Conservation (phyloP, 805 yeast species). For the Pichia thaimueangensis region DNA sequence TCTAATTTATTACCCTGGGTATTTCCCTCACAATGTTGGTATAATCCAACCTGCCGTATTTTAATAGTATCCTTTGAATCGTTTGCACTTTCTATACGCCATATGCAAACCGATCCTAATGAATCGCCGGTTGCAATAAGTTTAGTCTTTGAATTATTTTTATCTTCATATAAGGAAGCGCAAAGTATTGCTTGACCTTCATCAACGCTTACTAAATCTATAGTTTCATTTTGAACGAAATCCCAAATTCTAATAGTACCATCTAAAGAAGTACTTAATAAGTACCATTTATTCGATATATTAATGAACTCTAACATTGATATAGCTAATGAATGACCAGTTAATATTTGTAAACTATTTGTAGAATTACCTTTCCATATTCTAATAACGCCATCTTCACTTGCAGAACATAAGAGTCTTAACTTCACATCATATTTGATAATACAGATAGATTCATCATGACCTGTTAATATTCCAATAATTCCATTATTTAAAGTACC, state of each 20-base stretch:
- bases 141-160: conserved; percentile 31
- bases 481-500: conserved; percentile 43
- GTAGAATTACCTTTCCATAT: conserved; percentile 68
- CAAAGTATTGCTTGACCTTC: conserved; percentile 52
- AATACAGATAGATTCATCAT: conserved; percentile 49
- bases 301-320: conserved; percentile 52
- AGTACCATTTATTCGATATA: conserved; percentile 20
- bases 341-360: conserved; percentile 41
- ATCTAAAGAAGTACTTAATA: conserved; percentile 61
- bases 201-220: conserved; percentile 31
- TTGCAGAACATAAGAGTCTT: conserved; percentile 61
- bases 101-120: conserved; percentile 51
- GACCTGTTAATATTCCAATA: conserved; percentile 55
- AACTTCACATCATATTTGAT: conserved; percentile 47
- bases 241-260: conserved; percentile 70
- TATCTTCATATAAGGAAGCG: conserved; percentile 42
- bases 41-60: conserved; percentile 17
- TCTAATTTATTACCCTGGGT: conserved; percentile 7
- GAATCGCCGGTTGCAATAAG: conserved; percentile 60
- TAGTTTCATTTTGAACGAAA: conserved; percentile 34
- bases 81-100: conserved; percentile 37
- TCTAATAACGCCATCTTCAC: conserved; percentile 69
- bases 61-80: conserved; percentile 1
- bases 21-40: conserved; percentile 17
- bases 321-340: conserved; percentile 55